These are phyloP conservation scores for Coemansia sp. DNA, from an alignment of 192 early-diverging fungal genomes.

Conservation along the genomic window DNA sequence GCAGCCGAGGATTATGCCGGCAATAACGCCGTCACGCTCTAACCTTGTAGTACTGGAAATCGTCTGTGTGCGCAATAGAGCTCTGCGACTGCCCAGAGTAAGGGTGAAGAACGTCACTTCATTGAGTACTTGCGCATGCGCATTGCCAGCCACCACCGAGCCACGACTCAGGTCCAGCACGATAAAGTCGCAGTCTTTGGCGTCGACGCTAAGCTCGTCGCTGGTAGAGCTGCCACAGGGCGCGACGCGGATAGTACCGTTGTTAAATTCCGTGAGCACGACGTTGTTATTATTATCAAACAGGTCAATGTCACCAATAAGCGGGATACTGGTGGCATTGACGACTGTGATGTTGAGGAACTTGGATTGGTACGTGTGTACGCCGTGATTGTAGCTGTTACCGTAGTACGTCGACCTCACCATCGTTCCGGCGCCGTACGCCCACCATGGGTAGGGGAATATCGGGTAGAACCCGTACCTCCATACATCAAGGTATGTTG, in stretches of 20 bases:
- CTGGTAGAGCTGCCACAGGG: slow-evolving; percentile 43
- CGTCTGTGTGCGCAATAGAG: slow-evolving; percentile 32
- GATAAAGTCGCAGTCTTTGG: slow-evolving; percentile 28
- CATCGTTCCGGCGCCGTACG: slow-evolving; percentile 40
- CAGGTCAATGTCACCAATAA: slow-evolving; percentile 38
- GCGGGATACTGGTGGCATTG: slow-evolving; percentile 34
- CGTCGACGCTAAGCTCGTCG: slow-evolving; percentile 12
- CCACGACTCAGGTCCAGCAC: slow-evolving; percentile 36
- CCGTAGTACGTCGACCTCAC: slow-evolving; percentile 20
- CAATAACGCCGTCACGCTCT: slow-evolving; percentile 30
- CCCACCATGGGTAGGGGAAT: slow-evolving; percentile 54
- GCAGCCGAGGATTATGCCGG: slow-evolving; percentile 45
- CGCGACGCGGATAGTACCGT: slow-evolving; percentile 37
- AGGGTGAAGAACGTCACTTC: slow-evolving; percentile 53
- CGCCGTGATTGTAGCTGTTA: slow-evolving; percentile 24
- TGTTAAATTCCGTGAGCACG: slow-evolving; percentile 48
- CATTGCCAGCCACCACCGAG: slow-evolving; percentile 33
- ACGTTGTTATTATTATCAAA: slow-evolving; percentile 31
- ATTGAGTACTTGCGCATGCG: slow-evolving; percentile 18
- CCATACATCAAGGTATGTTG: slow-evolving; percentile 42
- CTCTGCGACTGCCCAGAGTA: slow-evolving; percentile 23
- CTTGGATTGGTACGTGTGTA: slow-evolving; percentile 34
- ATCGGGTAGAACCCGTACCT: slow-evolving; percentile 54
- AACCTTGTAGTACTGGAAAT: slow-evolving; percentile 38
- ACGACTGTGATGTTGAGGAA: slow-evolving; percentile 48